phyloP scores from a whole-genome alignment of 2,329 filamentous ascomycete genomes.

The Didymella arachidicola region DNA sequence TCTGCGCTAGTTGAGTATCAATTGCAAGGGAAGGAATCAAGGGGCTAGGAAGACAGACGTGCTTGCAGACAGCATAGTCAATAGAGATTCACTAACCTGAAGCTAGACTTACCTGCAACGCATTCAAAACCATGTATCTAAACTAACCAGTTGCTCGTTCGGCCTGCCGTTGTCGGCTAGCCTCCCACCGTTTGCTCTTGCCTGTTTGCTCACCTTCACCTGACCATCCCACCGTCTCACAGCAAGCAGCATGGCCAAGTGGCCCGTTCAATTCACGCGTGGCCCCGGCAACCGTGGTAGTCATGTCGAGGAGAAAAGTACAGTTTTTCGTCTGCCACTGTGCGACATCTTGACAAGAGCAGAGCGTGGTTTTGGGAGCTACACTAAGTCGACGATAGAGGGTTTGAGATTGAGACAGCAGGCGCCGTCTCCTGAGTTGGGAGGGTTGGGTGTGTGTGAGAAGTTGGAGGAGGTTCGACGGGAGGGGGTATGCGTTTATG shows the following conservation, averaged over 20 bases:
- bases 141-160: too few species aligned
- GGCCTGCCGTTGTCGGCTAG: not conserved
- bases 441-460: too few species aligned
- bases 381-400: not conserved
- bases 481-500: too few species aligned
- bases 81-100: too few species aligned
- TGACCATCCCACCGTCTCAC: conserved; percentile 1
- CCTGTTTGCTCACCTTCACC: conserved; percentile 6
- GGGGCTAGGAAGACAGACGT: too few species aligned
- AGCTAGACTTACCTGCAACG: too few species aligned
- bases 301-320: not conserved
- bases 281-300: conserved; percentile 16
- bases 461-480: too few species aligned
- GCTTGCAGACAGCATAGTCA: too few species aligned
- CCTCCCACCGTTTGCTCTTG: not conserved
- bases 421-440: not conserved
- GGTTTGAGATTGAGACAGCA: not conserved
- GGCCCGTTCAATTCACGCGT: conserved; percentile 21
- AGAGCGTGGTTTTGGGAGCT: not conserved
- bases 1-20: too few species aligned
- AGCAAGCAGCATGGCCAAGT: conserved; percentile 3
- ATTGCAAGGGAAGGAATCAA: too few species aligned
- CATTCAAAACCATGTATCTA: too few species aligned
- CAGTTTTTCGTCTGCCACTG: not conserved
- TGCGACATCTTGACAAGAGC: not conserved